Base-by-base conservation (phyloP, 2,329 filamentous ascomycete genomes). In the Pseudonectria buxi region DNA sequence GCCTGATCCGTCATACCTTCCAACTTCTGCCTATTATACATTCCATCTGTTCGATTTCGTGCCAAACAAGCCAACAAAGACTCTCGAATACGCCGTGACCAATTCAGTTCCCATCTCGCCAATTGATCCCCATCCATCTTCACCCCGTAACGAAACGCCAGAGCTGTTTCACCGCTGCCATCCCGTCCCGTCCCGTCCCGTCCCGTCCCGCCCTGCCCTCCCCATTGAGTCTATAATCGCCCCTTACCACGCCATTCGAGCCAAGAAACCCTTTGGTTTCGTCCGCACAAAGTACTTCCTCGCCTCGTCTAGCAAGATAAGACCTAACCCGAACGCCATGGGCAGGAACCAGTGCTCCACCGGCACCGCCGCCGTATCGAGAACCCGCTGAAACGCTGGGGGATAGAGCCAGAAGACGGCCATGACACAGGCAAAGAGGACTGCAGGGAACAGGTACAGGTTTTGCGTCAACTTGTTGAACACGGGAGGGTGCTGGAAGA, bases 311-410 rank as follows among this genome's bases (percentile, higher is more conserved):
- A 44, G 14, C 6, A 44, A 24, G 13, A 45, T 13, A 13, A 43
- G 28, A 10, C 34, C 44, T 14, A 47, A 22, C 9, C 84, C 85
- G 57, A 88, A 87, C 0, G 78, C 72, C 54, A 83, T 78, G 0
- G 85, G 84, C 32, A 90, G 53, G 56, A 90, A 88, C 74, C 81
- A 90, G 52, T 88, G 68, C 57, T 83, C 83, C 0, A 78, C 76
- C 0, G 83, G 81, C 0, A 89, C 77, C 0, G 62, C 53, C 0
- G 74, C 69, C 0, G 82, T 87, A 13, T 60, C 71, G 2, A 87
- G 62, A 2, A 75, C 68, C 1, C 56, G 52, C 55, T 86, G 80
- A 22, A 89, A 64, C 3, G 68, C 64, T 0, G 81, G 80, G 2
- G 83, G 74, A 51, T 89, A 87, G 11, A 75, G 53, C 74, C 75